Base-by-base conservation (phyloP, 345 rosid genomes). In the Gossypium australe region DNA sequence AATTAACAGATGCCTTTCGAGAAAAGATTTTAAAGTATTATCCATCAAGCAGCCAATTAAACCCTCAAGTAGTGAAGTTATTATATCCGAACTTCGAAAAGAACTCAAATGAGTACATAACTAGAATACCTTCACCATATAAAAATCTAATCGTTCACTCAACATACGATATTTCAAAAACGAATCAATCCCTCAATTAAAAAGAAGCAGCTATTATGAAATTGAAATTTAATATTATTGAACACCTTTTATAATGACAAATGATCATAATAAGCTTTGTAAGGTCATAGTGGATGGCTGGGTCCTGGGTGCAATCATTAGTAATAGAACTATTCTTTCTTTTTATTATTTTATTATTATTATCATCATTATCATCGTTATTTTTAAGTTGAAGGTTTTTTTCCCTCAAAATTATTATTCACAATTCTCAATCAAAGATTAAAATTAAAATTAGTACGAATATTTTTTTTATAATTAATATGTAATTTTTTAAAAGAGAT, bases 11-110 rank as follows among this genome's bases (percentile, higher is more conserved):
- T 1, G 0, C 7, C 41, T 34, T 34, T 34, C 0, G 38, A 0
- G 1, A 34, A 0, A 34, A 4, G 0, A 4, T 4, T 34, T 34
- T 34, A 0, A 34, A 34, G 0, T 34, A 1, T 4, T 4, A 0
- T 34, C 38, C 1, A 4, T 4, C 6, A 6, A 34, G 1, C 6
- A 34, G 0, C 38, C 6, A 4, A 34, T 34, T 34, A 4, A 34
- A 34, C 6, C 38, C 6, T 34, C 6, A 4, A 34, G 0, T 4
- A 34, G 0, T 34, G 0, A 1, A 4, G 6, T 34, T 34, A 34
- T 34, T 34, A 34, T 34, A 0, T 4, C 1, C 6, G 6, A 34
- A 34, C 7, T 34, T 5, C 41, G 7, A 5, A 5, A 34, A 0
- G 0, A 5, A 1, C 41, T 5, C 7, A 34, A 34, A 34, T 34